Base-by-base conservation (phyloP, 2,329 filamentous ascomycete genomes). In the Penicillium olsonii region DNA sequence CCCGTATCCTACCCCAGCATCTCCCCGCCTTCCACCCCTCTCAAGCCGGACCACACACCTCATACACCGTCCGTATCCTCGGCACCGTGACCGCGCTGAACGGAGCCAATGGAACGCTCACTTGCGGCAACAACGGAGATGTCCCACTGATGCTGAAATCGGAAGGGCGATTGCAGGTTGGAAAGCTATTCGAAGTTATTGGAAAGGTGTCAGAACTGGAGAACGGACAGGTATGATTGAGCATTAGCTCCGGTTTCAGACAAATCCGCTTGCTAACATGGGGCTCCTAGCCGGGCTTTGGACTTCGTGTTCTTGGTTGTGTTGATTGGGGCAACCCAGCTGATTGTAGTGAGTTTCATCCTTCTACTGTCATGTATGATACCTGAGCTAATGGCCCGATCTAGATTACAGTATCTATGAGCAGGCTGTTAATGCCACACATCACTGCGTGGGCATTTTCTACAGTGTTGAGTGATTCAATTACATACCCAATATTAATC, bases 1-100 rank as follows among this genome's bases (percentile, higher is more conserved):
- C 94, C 24, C 91, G 94, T 70, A 84, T 96, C 69, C 90, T 88
- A 40, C 87, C 88, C 45, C 75, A 80, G 34, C 88, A 92, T 73
- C 87, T 97, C 50, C 84, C 90, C 67, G 79, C 80, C 65, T 95
- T 92, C 75, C 79, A 85, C 58, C 78, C 79, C 59, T 81, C 69
- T 39, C 63, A 60, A 49, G 49, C 63, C 20, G 60, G 55, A 49
- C 54, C 61, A 24, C 61, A 62, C 48, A 71, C 75, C 42, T 73
- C 81, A 66, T 75, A 83, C 57, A 88, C 88, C 54, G 88, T 97
- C 55, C 91, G 91, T 62, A 78, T 97, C 47, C 80, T 95, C 5
- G 94, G 94, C 63, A 91, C 87, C 63, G 91, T 97, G 39, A 82
- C 83, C 4, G 86, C 94, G 63, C 78, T 97, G 19, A 85, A 86